Base-by-base conservation (phyloP, 2,329 filamentous ascomycete species). In the Colletotrichum sp. region DNA sequence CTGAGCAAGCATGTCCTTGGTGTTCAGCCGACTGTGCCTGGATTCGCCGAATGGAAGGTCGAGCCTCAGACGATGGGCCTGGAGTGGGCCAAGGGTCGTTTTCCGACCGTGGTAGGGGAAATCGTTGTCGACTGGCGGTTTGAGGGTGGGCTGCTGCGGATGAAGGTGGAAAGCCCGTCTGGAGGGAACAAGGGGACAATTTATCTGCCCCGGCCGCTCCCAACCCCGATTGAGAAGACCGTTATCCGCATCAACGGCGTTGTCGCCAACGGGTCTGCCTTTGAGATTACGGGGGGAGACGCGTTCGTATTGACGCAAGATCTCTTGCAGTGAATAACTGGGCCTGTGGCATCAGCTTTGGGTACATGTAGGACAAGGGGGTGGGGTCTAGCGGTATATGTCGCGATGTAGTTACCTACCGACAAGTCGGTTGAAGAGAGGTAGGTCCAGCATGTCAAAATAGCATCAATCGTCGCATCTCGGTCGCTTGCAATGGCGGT, bases 1-100 rank as follows among this genome's bases (percentile, higher is more conserved):
- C 72, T 84, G 28, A 82, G 76, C 61, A 69, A 34, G 30, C 67
- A 69, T 25, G 34, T 69, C 2, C 67, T 85, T 4, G 82, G 82
- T 9, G 72, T 79, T 5, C 71, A 71, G 63, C 76, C 81, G 3
- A 68, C 74, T 3, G 68, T 11, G 1, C 78, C 82, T 5, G 81
- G 82, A 0, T 83, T 76, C 39, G 28, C 39, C n/a, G 44, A 67
- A n/a, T 80, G 74, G 76, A 72, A 52, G 63, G 74, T 80, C 12
- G 71, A 68, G 39, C 79, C 79, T 2, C 77, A 78, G 66, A 78
- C 77, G 1, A 30, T 81, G 32, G 80, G 77, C 2, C n/a, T 81
- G 16, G 12, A 39, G 27, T 80, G 74, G 73, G 78, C 78, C 30
- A 36, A 39, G 30, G 77, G 75, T 1, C 32, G 69, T 5, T 32